Base-by-base conservation (phyloP, 345 rosid species). In the Populus tremula region DNA sequence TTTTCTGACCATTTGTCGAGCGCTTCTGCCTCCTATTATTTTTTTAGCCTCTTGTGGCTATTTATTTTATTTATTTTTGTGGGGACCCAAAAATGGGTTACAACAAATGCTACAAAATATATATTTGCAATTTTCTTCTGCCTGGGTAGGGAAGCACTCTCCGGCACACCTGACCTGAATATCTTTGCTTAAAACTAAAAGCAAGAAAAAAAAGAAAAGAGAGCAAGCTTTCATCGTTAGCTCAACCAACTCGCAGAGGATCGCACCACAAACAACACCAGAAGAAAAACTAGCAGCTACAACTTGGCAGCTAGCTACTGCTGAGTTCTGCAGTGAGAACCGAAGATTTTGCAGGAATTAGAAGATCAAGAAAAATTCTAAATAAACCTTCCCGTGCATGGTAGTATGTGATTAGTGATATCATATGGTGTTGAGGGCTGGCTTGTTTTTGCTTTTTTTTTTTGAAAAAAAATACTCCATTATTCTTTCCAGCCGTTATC, bases 221-320 rank as follows among this genome's bases (percentile, higher is more conserved):
- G n/a, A n/a, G 6, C 63, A 56, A 3, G 29, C 21, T 77, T 82
- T 72, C 77, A 47, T 39, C 69, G n/a, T 83, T 78, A 76, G 84
- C 79, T 80, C 77, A 76, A 77, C 87, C 63, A 56, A 56, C 63
- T 1, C n/a, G 0, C 5, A 56, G 63, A 56, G 20, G 27, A 3
- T 9, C 13, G 29, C 14, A 56, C 63, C 63, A 56, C 10, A 3
- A n/a, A 18, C 56, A 50, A 1, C 56, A 50, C 8, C 6, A 16
- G 6, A 49, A 5, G 20, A 49, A 49, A 18, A 53, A 50, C 50
- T 12, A 13, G 5, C 50, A 47, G 14, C 59, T 36, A 47, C 76
- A 72, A 78, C 12, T 13, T 23, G 79, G 81, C 69, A 53, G 74
- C 59, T 0, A 5, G 23, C 9, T 6, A 3, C 35, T 53, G 59